phyloP scores from a whole-genome alignment of 495 filamentous ascomycete species.

The Durotheca rogersii region DNA sequence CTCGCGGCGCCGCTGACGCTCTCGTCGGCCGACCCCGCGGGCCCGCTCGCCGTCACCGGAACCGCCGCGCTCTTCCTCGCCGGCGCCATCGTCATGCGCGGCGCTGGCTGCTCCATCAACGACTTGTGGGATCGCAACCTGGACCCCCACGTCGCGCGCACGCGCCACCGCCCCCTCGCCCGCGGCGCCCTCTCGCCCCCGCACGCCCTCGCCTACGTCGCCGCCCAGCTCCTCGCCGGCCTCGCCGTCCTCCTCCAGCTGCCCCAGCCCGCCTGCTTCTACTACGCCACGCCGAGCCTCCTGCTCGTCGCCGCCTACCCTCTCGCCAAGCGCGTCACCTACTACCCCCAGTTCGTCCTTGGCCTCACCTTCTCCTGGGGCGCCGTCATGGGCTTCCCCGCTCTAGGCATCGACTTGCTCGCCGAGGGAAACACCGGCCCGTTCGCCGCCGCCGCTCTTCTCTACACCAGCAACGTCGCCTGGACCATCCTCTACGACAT shows the following conservation, averaged over 20 bases:
- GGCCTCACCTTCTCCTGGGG: slow-evolving; percentile 97
- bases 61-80: slow-evolving; percentile 78
- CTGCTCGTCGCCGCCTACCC: slow-evolving; percentile 82
- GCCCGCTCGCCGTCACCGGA: slow-evolving; percentile 56
- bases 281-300: slow-evolving; percentile 83
- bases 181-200: slow-evolving; percentile 75
- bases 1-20: slow-evolving; percentile 57
- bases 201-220: slow-evolving; percentile 77
- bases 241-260: slow-evolving; percentile 84
- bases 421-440: slow-evolving; percentile 63
- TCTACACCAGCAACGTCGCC: slow-evolving; percentile 84
- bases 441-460: slow-evolving; percentile 63
- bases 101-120: slow-evolving; percentile 97
- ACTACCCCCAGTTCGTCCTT: slow-evolving; percentile 92
- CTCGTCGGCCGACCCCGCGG: slow-evolving; percentile 50
- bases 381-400: slow-evolving; percentile 94
- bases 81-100: slow-evolving; percentile 92
- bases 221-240: slow-evolving; percentile 76
- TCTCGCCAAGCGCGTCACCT: slow-evolving; percentile 86
- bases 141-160: slow-evolving; percentile 86
- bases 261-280: slow-evolving; percentile 70
- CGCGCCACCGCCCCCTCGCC: slow-evolving; percentile 84
- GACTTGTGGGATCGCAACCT: slow-evolving; percentile 95
- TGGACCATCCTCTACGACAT: slow-evolving; percentile 98
- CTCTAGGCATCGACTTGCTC: slow-evolving; percentile 79